phyloP scores from a whole-genome alignment of 805 yeast species.

The Saccharomycopsis sp. region DNA sequence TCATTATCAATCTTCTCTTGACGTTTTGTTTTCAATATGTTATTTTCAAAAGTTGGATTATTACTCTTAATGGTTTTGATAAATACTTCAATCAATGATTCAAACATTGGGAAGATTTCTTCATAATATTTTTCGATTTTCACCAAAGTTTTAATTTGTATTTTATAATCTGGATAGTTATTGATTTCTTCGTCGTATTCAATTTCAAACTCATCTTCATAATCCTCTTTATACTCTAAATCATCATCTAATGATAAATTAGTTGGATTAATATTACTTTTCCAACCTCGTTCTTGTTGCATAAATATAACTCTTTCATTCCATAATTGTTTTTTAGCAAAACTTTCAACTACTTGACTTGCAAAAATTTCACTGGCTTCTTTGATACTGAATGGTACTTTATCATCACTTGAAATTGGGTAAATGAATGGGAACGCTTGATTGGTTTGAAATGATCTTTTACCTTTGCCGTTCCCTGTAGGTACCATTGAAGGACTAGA shows the following conservation, averaged over 20 bases:
- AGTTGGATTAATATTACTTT: constrained; percentile 17
- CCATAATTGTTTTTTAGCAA: constrained; percentile 64
- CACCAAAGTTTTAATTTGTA: constrained; percentile 33
- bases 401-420: constrained; percentile 35
- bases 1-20: background rate
- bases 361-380: constrained; percentile 70
- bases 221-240: constrained; percentile 17
- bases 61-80: constrained; percentile 48
- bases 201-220: constrained; percentile 20
- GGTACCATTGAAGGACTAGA: constrained; percentile 33
- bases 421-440: constrained; percentile 57
- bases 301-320: constrained; percentile 60
- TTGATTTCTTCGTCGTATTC: constrained; percentile 23
- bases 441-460: constrained; percentile 54
- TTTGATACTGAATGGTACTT: constrained; percentile 60
- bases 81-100: constrained; percentile 54
- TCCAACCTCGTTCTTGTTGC: constrained; percentile 63
- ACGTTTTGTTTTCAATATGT: constrained; percentile 23
- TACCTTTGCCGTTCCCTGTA: constrained; percentile 25
- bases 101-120: constrained; percentile 40
- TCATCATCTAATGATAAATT: constrained; percentile 16
- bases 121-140: constrained; percentile 55
- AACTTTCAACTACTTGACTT: constrained; percentile 51
- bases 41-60: constrained; percentile 21
- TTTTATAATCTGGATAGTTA: constrained; percentile 28